These are phyloP conservation scores for Senna tora DNA, from an alignment of 306 rosid genomes.

Conservation along the genomic window DNA sequence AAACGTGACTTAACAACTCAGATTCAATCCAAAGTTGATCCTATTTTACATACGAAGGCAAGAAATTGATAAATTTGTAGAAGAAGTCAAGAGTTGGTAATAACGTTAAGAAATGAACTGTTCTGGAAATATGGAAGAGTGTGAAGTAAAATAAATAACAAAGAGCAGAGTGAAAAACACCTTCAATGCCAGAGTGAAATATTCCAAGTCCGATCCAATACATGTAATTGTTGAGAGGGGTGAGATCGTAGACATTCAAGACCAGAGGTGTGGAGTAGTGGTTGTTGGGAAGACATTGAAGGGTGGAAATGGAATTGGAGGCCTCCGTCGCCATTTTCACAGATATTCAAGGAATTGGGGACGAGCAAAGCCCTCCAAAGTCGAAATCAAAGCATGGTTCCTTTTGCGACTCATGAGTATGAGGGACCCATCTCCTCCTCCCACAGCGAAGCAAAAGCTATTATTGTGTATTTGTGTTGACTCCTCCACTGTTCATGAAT, in stretches of 20 bases:
- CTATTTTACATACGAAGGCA: no score
- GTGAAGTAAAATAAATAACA: no score
- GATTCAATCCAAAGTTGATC: no score
- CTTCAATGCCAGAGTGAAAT: constrained; percentile 97
- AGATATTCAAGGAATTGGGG: not conserved
- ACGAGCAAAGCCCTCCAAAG: constrained; percentile 28
- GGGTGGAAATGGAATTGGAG: constrained; percentile 47
- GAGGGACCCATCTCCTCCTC: no score
- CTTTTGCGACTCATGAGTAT: constrained; percentile 34
- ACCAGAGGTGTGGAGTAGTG: constrained; percentile 44
- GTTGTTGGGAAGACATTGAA: constrained; percentile 30
- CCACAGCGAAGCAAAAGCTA: no score
- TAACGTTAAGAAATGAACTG: no score
- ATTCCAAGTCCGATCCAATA: constrained; percentile 90
- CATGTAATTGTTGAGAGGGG: constrained; percentile 76
- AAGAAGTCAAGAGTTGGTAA: no score
- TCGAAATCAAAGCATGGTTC: not conserved
- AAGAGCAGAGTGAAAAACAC: constrained; percentile 31
- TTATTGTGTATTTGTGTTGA: no score
- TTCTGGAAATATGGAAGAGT: no score
- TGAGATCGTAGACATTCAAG: constrained; percentile 93
- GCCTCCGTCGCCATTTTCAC: constrained; percentile 63
- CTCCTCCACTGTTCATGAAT: no score
- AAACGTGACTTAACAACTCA: no score
- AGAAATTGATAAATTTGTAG: no score